phyloP scores from a whole-genome alignment of 2,329 filamentous ascomycete genomes.

The Stromatinia cepivora region DNA sequence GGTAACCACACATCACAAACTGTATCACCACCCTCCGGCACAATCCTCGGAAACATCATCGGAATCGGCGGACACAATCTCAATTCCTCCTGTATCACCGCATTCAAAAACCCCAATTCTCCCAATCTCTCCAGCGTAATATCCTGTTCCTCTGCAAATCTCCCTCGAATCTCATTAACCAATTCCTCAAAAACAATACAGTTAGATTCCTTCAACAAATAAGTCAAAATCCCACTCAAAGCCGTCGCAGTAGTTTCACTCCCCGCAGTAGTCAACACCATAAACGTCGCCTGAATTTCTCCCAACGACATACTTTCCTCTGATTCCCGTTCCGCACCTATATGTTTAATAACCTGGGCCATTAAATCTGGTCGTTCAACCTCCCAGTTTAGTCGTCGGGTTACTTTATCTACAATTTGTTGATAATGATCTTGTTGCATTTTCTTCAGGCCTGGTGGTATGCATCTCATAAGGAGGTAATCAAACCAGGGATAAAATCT shows the following conservation, averaged over 20 bases:
- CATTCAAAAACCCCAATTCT: constrained; percentile 44
- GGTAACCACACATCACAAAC: too few species aligned
- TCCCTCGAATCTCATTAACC: background rate
- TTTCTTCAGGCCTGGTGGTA: background rate
- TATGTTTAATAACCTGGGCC: background rate
- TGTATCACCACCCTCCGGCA: too few species aligned
- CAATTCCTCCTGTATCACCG: constrained; percentile 46
- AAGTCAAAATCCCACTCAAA: background rate
- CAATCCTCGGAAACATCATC: too few species aligned
- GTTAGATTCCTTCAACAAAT: constrained; percentile 7
- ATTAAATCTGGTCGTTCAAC: background rate
- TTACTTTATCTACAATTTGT: background rate
- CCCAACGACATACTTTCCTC: background rate
- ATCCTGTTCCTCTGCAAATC: background rate
- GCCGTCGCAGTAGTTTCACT: constrained; percentile 5
- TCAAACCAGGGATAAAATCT: background rate
- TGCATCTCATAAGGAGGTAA: background rate
- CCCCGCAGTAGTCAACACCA: background rate
- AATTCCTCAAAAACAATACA: background rate
- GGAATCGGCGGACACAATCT: too few species aligned
- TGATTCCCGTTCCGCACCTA: background rate
- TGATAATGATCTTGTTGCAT: background rate
- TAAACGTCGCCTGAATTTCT: constrained; percentile 11
- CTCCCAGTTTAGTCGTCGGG: background rate
- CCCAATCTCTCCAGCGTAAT: background rate